Evolutionary conservation across 441 rosid genomes (phyloP), one percentile per base, ranked within the genome.

Genomic region (Gossypium schwendimanii): DNA sequence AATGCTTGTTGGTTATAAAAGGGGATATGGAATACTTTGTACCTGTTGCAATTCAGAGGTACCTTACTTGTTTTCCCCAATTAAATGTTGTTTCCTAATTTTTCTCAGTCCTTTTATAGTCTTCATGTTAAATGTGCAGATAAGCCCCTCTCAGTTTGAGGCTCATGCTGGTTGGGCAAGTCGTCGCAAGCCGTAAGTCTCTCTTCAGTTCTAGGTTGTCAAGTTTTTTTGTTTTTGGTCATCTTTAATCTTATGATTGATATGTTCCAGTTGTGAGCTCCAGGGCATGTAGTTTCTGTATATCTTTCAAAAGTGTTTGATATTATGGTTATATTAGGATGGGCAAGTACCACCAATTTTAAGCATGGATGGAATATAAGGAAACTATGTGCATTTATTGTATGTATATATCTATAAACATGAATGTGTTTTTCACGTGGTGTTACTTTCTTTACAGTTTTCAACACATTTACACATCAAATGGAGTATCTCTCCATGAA

Each of bases 401-500:
- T 47, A 24, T 45, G 7, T 66, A 23, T 8, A 31, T 66, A 20
- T 28, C 6, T 31, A 21, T 47, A 14, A 41, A 65, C 1, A 9
- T 67, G 17, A 26, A 4, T 24, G 9, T 67, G n/a, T 28, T 49
- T 23, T 69, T 73, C 49, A 69, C 39, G 33, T 78, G 50, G 50
- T 63, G 52, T 80, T 33, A 33, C 45, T 65, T 62, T 58, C 11
- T 75, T 75, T 58, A 79, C 91, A 94, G 98, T 69, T 94, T 92
- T 75, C 84, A 90, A 23, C 88, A 94, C 78, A 94, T 94, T 73
- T 94, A 89, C 81, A 94, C 97, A 55, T 92, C 98, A 66, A 94
- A 94, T 81, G 98, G 98, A 14, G 97, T 94, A 20, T 92, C 98
- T 78, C 97, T 94, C 62, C 98, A 92, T 81, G 98, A 94, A 77